Evolutionary conservation across 1,284 basidiomycete species (phyloP).

Genomic region (Cutaneotrichosporon curvatum): DNA sequence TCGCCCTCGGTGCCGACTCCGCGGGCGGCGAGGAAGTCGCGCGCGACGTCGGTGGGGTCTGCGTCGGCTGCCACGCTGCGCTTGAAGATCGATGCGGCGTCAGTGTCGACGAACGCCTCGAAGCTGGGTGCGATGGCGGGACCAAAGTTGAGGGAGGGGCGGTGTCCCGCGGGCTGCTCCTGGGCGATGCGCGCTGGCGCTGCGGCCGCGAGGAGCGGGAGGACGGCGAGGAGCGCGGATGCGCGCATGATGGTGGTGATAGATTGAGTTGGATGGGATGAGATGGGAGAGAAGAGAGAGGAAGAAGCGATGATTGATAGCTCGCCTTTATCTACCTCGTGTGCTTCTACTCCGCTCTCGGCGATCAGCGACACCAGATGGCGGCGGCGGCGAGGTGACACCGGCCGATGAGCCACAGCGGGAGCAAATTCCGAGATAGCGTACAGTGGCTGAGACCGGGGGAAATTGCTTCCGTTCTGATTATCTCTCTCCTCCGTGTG

Average conservation of each 20-base stretch:
- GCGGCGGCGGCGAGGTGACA: neutral
- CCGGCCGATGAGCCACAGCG: neutral
- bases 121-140: constrained; percentile 64
- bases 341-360: no score
- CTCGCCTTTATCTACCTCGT: no score
- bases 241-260: constrained; percentile 30
- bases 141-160: constrained; percentile 76
- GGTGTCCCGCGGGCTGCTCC: constrained; percentile 23
- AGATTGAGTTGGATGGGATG: neutral
- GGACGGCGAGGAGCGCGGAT: constrained; percentile 38
- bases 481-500: no score
- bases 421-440: no score
- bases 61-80: constrained; percentile 7
- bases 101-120: constrained; percentile 47
- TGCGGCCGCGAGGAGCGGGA: constrained; percentile 39
- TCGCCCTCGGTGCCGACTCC: constrained; percentile 26
- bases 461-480: no score
- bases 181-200: constrained; percentile 6
- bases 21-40: constrained; percentile 26
- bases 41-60: constrained; percentile 26
- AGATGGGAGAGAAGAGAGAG: neutral
- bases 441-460: no score
- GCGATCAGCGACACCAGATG: neutral
- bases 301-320: no score
- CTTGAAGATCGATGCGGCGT: neutral